Conservation (phyloP, 371 early-diverging fungal genomes). For the Amoeboaphelidium occidentale region DNA sequence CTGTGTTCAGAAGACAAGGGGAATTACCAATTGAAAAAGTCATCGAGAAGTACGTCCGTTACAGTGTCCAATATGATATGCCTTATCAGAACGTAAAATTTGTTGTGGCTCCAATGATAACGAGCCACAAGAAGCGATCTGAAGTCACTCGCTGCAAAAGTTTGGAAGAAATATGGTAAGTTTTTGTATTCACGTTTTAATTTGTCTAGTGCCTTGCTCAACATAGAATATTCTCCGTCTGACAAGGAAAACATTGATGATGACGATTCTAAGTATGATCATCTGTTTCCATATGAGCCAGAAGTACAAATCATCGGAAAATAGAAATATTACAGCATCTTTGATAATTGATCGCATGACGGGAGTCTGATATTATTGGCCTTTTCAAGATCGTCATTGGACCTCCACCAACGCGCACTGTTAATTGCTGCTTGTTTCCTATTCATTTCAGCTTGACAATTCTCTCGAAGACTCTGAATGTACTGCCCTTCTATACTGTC, state of each 20-base stretch:
- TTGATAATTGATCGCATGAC: neutral
- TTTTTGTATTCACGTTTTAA: neutral
- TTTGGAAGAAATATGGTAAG: neutral
- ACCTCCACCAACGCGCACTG: neutral
- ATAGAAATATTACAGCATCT: neutral
- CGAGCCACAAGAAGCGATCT: neutral
- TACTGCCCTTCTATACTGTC: neutral
- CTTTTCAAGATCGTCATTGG: neutral
- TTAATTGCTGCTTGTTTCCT: neutral
- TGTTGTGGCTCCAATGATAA: neutral
- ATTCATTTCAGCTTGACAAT: neutral
- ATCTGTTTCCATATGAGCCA: neutral
- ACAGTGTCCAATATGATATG: conserved; percentile 35
- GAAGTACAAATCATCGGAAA: neutral
- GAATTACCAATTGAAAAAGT: conserved; percentile 13
- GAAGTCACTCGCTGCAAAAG: neutral
- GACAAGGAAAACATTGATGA: neutral
- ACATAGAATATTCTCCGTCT: neutral
- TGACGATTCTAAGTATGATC: neutral
- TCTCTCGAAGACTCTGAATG: neutral
- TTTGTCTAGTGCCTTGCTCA: neutral
- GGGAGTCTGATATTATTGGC: neutral
- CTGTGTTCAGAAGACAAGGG: conserved; percentile 1
- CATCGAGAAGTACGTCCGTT: conserved; percentile 33
- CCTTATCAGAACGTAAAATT: conserved; percentile 58